Base-by-base conservation (phyloP, 1,139 yeast species). In the Hansenula anomala region DNA sequence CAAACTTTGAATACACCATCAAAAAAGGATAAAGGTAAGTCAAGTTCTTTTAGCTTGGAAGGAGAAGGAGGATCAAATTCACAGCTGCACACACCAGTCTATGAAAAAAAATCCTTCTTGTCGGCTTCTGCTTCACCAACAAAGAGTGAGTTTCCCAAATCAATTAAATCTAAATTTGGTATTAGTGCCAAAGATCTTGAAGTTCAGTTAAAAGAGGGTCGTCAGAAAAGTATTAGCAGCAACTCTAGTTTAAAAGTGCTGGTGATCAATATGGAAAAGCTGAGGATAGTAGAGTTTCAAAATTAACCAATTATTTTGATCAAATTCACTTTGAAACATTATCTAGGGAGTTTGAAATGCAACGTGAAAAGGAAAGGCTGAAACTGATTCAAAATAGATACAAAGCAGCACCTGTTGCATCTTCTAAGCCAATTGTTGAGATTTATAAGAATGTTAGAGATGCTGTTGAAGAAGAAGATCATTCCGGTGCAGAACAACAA, bases 381-480 rank as follows among this genome's bases (percentile, higher is more conserved):
- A 78, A 83, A 47, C 57, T 84, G 39, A 69, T 71, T 27, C 75
- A 73, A 20, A 76, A 77, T 43, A 76, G 85, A 43, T 82, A 80
- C 46, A 73, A 83, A 39, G 95, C 96, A 0, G 69, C 74, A 27
- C 92, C 94, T 1, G 78, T 88, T 41, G 80, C 82, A 20, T 77
- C 80, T 3, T 81, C 95, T 5, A 80, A 76, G 45, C 97, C 98
- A 0, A 84, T 87, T 41, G 97, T 90, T 23, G 97, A 90, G 52
- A 86, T 94, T 23, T 92, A 86, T 59, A 83, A 87, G 49, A 84
- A 87, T 54, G 94, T 88, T 28, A 83, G 83, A 48, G 97, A 89
- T 61, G 97, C 95, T 1, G 96, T 88, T 9, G 73, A 69, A 33
- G 75, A 69, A 33, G 75, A 67, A 35, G 69, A 48, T 30, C 42